Conservation (phyloP, 2,329 filamentous ascomycete species). For the Phaeosphaeria sp. region DNA sequence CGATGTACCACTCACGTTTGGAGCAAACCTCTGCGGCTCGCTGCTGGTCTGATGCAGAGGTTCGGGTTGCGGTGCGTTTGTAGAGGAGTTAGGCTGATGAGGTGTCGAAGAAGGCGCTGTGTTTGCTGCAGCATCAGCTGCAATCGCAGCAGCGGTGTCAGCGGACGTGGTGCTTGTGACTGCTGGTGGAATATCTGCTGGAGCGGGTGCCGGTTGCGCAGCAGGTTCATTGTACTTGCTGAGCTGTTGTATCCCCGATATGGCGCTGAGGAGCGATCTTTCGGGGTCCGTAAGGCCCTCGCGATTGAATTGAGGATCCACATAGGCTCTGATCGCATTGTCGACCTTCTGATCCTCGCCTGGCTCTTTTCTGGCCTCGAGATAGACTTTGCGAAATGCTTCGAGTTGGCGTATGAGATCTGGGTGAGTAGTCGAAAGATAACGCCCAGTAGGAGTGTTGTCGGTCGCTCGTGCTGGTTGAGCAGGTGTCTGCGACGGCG, state of each 20-base stretch:
- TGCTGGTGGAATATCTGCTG: slow-evolving; percentile 13
- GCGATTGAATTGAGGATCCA: slow-evolving; percentile 32
- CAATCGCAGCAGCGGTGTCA: slow-evolving; percentile 41
- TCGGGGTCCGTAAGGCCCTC: slow-evolving; percentile 34
- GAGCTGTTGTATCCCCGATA: slow-evolving; percentile 29
- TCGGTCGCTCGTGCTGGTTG: slow-evolving; percentile 10
- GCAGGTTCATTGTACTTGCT: slow-evolving; percentile 18
- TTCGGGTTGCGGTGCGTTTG: slow-evolving; percentile 3
- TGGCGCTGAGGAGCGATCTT: slow-evolving; percentile 28
- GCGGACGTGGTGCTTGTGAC: slow-evolving; percentile 25
- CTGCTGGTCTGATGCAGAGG: slow-evolving; percentile 10
- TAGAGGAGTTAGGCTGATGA: slow-evolving; percentile 6
- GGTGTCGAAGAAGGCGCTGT: slow-evolving; percentile 10
- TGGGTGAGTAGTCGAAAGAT: slow-evolving; percentile 34
- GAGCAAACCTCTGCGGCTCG: slow-evolving; percentile 35
- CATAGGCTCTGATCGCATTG: slow-evolving; percentile 41
- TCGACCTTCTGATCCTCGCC: slow-evolving; percentile 39
- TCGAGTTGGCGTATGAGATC: slow-evolving; percentile 42
- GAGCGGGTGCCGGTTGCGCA: slow-evolving; percentile 15
- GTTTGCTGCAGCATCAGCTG: slow-evolving; percentile 38
- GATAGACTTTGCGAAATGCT: slow-evolving; percentile 41
- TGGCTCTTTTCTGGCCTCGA: slow-evolving; percentile 27
- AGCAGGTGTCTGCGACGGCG: slow-evolving; percentile 12
- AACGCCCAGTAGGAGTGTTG: slow-evolving; percentile 31
- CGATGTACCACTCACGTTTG: slow-evolving; percentile 32